Evolutionary conservation across 768 basidiomycete genomes (phyloP), one percentile per base, ranked within the genome.

Genomic region (Tulasnella sp.): DNA sequence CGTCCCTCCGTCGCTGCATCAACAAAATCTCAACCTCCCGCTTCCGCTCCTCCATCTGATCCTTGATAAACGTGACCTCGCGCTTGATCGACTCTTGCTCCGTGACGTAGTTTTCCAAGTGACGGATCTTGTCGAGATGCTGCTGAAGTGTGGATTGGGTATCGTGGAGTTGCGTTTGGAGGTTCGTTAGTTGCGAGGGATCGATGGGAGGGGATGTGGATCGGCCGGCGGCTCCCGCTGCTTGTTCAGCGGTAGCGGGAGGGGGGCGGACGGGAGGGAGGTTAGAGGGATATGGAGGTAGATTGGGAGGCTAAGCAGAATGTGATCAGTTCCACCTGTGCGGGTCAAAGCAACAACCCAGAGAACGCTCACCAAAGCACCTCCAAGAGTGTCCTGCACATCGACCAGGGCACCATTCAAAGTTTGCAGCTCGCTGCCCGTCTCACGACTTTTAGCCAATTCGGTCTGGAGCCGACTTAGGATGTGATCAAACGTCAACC

Each of bases 401-500:
- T 97, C 95, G 54, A 85, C 88, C 89, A 99, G 93, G 4, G 92
- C 87, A 15, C 88, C 88, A 19, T 88, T 91, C 39, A 98, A 84
- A 0, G 88, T 88, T 78, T 90, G 89, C 3, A 99, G 85, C 81
- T 99, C 96, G 0, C 90, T 86, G 17, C 94, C 93, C 0, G 96
- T 97, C 81, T 99, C 97, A 22, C 94, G 89, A 80, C 93, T 95
- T 84, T 97, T 97, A 84, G 93, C 91, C n/a, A 99, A 89, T 82
- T 99, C 96, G 78, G 91, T 90, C 82, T 98, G 96, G 2, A 99
- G 85, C 42, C 93, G 89, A 75, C 87, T 92, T 67, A 98, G 84
- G 72, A 98, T 94, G 80, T 96, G 93, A 80, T 98, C 96, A 81
- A 99, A 97, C 9, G 90, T 93, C 31, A 97, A 85, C 0, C 94